A percentile compares a stretch with the other conserved stretches of the same genome.
Conservation (phyloP, 257 asterid genomes). For the Coffea eugenioides region DNA sequence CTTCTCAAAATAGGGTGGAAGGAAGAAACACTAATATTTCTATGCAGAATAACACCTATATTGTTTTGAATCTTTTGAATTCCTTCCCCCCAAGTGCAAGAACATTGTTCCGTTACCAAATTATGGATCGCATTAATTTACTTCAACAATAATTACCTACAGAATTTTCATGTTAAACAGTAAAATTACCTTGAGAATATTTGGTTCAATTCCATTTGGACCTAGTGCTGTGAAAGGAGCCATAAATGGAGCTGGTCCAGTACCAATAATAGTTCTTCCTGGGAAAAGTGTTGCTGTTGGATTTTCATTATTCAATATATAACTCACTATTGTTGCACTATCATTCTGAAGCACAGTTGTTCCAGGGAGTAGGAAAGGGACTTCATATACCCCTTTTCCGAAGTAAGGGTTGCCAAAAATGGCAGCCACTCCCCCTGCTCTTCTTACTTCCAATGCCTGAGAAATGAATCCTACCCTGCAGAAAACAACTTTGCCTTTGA, state of each 20-base stretch:
- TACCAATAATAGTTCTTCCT: constrained; percentile 24
- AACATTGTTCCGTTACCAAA: too few relatives aligned
- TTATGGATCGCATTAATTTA: too few relatives aligned
- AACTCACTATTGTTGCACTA: constrained; percentile 9
- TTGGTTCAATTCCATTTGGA: constrained; percentile 31
- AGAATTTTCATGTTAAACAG: too few relatives aligned
- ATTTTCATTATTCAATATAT: constrained; percentile 13
- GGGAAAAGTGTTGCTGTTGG: constrained; percentile 33
- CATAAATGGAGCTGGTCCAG: constrained; percentile 44
- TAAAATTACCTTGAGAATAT: constrained; percentile 32
- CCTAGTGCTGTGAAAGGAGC: constrained; percentile 39
- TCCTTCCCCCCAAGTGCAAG: too few relatives aligned
- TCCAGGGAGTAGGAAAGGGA: constrained; percentile 32
- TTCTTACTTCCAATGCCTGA: constrained; percentile 37
- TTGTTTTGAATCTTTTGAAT: too few relatives aligned
- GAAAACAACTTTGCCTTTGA: constrained; percentile 43
- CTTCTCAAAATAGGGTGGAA: too few relatives aligned
- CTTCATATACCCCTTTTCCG: constrained; percentile 26
- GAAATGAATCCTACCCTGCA: constrained; percentile 23
- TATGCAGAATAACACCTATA: too few relatives aligned
- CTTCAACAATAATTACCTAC: too few relatives aligned
- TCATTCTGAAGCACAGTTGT: constrained; percentile 21
- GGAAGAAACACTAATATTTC: too few relatives aligned
- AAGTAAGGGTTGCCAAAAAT: constrained; percentile 25
- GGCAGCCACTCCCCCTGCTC: constrained; percentile 50